Evolutionary conservation across 2,329 filamentous ascomycete genomes (phyloP), one percentile per base, ranked within the genome.

Genomic region (Chalaropsis thielavioides): DNA sequence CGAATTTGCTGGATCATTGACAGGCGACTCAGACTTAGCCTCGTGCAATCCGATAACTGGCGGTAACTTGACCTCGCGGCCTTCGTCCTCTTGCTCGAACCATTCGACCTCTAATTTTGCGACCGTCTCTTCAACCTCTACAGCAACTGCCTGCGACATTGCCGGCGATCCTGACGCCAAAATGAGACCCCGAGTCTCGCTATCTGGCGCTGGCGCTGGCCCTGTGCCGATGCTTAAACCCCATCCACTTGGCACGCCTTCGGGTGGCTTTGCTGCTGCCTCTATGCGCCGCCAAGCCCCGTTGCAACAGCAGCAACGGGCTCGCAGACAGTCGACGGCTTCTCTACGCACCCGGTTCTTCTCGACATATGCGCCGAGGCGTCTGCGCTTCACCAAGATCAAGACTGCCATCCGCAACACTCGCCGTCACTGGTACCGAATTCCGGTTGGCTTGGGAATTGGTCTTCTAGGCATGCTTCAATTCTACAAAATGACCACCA

Each of bases 391-490:
- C 49, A 67, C 62, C 58, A 67, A 67, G 43, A 40, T 67, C 31
- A 64, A 64, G 58, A 63, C 62, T 38, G 65, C 62, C 15, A 59
- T 67, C 17, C 54, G 62, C 43, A 62, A 67, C 51, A 62, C 65
- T 10, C 62, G 65, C 22, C 62, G 63, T 68, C 84, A 89, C 77
- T 96, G 92, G 92, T 90, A 91, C 75, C 89, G 89, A 59, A 95
- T 96, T 70, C 92, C 92, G 24, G 83, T 96, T 64, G 89, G 87
- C 31, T 80, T 96, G 24, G 92, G 92, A 67, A 86, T 96, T 71
- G 89, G 83, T 66, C 91, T 95, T 71, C 80, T 96, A 8, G 92
- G 90, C 27, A 78, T 89, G 62, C 81, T 92, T 62, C 91, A 96
- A 71, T 86, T 95, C 73, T 94, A 92, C 75, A 89, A 89, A 73